Conservation (phyloP, 139 green algal genomes). For the Chlorella sp. region DNA sequence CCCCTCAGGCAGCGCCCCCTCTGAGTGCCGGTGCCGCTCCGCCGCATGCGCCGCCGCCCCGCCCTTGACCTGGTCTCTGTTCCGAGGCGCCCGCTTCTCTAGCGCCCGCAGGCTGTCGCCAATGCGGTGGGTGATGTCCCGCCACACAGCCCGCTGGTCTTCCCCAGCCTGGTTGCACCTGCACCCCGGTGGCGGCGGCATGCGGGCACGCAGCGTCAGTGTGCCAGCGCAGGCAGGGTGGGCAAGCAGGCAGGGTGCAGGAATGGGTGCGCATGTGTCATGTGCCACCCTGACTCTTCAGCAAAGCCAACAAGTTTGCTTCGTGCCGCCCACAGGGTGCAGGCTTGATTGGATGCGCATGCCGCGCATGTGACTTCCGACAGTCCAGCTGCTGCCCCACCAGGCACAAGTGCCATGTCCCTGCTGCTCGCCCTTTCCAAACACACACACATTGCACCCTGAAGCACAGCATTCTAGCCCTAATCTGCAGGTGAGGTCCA, state of each 20-base stretch:
- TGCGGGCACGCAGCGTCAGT: not conserved
- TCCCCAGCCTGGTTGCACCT: conserved; percentile 42
- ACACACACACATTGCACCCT: too few relatives aligned
- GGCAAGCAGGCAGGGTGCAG: not conserved
- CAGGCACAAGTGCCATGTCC: not conserved
- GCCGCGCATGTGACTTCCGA: too few relatives aligned
- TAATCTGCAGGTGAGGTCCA: too few relatives aligned
- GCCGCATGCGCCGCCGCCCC: conserved; percentile 12
- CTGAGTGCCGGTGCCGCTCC: conserved; percentile 10
- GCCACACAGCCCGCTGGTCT: conserved; percentile 61
- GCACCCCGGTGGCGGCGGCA: conserved; percentile 20
- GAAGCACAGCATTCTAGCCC: too few relatives aligned
- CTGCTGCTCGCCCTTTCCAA: too few relatives aligned
- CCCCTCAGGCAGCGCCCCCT: conserved; percentile 24
- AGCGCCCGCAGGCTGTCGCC: conserved; percentile 58
- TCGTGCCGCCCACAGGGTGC: too few relatives aligned
- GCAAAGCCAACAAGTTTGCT: too few relatives aligned
- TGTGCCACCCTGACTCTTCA: too few relatives aligned
- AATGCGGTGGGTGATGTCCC: conserved; percentile 71
- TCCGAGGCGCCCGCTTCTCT: conserved; percentile 59
- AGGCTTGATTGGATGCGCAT: too few relatives aligned
- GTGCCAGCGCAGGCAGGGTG: too few relatives aligned
- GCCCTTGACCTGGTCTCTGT: conserved; percentile 54
- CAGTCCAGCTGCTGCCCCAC: not conserved
- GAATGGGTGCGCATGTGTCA: not conserved